Evolutionary conservation across 495 filamentous ascomycete species (phyloP).

Genomic region (Jackrogersella minutella): DNA sequence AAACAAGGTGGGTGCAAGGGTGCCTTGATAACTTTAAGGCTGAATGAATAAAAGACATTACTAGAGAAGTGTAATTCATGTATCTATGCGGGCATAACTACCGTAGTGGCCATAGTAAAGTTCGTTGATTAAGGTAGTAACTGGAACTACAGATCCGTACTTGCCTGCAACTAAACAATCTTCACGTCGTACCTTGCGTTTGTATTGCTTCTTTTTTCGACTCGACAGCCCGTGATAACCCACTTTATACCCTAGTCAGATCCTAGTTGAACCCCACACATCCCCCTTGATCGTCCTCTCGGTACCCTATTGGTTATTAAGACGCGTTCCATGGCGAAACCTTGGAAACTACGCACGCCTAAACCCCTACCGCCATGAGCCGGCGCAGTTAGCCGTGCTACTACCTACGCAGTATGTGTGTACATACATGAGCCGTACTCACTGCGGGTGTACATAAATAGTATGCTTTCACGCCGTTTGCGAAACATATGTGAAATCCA

Average conservation of each 20-base stretch:
- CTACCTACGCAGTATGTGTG: slow-evolving; percentile 2
- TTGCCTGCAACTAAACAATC: slow-evolving; percentile 30
- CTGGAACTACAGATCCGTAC: slow-evolving; percentile 20
- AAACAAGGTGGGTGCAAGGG: slow-evolving; percentile 12
- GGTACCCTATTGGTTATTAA: slow-evolving; percentile 21
- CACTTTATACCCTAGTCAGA: slow-evolving; percentile 20
- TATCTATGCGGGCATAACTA: background rate
- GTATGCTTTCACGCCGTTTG: too few species aligned
- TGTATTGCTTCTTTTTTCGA: slow-evolving; percentile 29
- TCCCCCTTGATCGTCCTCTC: slow-evolving; percentile 10
- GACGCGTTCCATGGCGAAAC: slow-evolving; percentile 28
- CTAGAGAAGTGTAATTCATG: background rate
- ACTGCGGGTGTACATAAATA: too few species aligned
- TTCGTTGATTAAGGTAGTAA: slow-evolving; percentile 15
- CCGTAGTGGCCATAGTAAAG: slow-evolving; percentile 15
- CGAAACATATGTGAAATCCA: too few species aligned
- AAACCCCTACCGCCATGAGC: slow-evolving; percentile 30
- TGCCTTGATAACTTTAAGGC: slow-evolving; percentile 34
- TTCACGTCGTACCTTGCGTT: slow-evolving; percentile 41
- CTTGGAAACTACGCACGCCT: slow-evolving; percentile 2
- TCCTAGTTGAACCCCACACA: slow-evolving; percentile 15
- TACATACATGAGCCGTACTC: background rate
- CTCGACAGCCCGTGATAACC: slow-evolving; percentile 12
- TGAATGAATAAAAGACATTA: slow-evolving; percentile 18
- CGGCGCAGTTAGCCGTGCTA: slow-evolving; percentile 22